Base-by-base conservation (phyloP, 305 asterid genomes). In the Salvia sclarea region DNA sequence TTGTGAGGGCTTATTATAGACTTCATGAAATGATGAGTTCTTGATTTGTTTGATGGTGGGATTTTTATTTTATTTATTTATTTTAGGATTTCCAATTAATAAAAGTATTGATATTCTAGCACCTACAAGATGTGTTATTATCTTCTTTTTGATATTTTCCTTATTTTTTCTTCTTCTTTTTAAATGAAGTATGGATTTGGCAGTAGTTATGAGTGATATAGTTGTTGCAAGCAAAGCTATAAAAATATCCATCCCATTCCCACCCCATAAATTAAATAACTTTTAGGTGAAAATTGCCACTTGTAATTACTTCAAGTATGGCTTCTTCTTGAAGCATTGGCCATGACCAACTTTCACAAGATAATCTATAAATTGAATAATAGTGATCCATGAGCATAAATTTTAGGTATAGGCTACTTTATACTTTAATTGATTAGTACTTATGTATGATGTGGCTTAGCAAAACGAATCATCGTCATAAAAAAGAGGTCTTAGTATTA, bases 131-230 rank as follows among this genome's bases (percentile, higher is more conserved):
- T 71, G 53, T 57, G 61, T 68, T 64, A 10, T 47, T 52, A 44
- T 79, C 71, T 45, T 35, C 21, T 12, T 60, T 18, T 64, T 59
- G 47, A 52, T 54, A 53, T 40, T 61, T 38, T 59, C 28, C 72
- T 60, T 65, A 0, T 18, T 58, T 30, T 18, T 17, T 55, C 28
- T 61, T 16, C 22, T 18, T 35, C 53, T 31, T 61, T 17, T 52
- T 24, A 16, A 22, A 60, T 59, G 56, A 69, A 64, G 73, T 79
- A 72, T 69, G 17, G 43, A 37, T 37, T 37, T 3, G 49, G 77
- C 59, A 54, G 84, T 76, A 73, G 84, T 69, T 75, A 48, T 44
- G 40, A 41, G 49, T 21, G 69, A 69, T 75, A 60, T n/a, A n/a
- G n/a, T 24, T 64, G 52, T 8, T 61, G 66, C 78, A 79, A 79